These are phyloP conservation scores for Syncephalastrum monosporum DNA, from an alignment of 371 early-diverging fungal genomes.

Conservation along the genomic window DNA sequence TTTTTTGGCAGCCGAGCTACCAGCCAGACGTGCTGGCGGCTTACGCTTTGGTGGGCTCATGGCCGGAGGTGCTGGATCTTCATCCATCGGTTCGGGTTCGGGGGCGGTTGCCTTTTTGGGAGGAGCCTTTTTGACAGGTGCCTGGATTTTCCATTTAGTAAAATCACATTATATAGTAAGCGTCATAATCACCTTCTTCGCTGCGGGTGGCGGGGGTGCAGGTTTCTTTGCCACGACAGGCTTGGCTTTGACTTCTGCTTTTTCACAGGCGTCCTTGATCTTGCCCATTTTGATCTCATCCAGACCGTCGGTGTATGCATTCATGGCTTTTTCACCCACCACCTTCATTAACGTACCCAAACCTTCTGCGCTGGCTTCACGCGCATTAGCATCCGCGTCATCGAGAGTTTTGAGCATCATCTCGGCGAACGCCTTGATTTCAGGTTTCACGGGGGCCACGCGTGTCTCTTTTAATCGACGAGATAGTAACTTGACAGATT, in stretches of 20 bases:
- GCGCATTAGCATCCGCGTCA: slow-evolving; percentile 83
- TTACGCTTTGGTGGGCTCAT: slow-evolving; percentile 65
- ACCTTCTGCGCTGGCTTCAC: slow-evolving; percentile 85
- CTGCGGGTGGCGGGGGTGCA: slow-evolving; percentile 40
- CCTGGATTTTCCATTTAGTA: slow-evolving; percentile 2
- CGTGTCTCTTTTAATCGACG: slow-evolving; percentile 70
- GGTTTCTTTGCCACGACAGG: slow-evolving; percentile 47
- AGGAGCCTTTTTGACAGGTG: slow-evolving; percentile 21
- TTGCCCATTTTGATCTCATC: slow-evolving; percentile 88
- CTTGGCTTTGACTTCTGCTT: slow-evolving; percentile 76
- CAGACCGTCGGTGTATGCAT: slow-evolving; percentile 74
- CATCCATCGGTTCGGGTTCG: slow-evolving; percentile 29
- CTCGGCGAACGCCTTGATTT: slow-evolving; percentile 76
- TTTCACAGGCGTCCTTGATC: slow-evolving; percentile 82
- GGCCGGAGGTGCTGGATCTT: slow-evolving; percentile 25
- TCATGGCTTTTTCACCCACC: slow-evolving; percentile 77
- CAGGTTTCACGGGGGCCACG: slow-evolving; percentile 71
- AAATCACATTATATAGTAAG: not conserved
- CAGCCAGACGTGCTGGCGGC: slow-evolving; percentile 49
- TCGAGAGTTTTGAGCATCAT: slow-evolving; percentile 76
- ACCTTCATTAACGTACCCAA: slow-evolving; percentile 90
- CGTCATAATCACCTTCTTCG: slow-evolving; percentile 14
- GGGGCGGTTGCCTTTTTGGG: slow-evolving; percentile 23
- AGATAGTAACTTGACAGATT: slow-evolving; percentile 68
- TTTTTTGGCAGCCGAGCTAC: slow-evolving; percentile 53